Conservation (phyloP, 2,329 filamentous ascomycete species). For the Stachybotrys elegans region DNA sequence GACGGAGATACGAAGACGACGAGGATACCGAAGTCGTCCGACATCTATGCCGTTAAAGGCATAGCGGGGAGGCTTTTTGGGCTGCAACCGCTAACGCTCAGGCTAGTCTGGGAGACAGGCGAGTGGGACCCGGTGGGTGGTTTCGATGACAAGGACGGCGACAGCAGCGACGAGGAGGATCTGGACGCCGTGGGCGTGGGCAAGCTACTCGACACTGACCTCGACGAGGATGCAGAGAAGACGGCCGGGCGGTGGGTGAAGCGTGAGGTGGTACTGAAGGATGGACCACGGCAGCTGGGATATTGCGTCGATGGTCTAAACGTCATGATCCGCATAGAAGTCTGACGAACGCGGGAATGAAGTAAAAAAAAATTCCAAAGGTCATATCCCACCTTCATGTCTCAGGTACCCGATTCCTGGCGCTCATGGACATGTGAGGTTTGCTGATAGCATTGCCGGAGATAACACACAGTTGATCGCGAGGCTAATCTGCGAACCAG, state of each 20-base stretch:
- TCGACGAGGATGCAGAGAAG: slow-evolving; percentile 16
- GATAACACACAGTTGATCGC: no score
- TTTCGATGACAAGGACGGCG: slow-evolving; percentile 53
- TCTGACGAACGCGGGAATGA: no score
- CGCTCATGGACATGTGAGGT: no score
- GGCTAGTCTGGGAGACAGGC: slow-evolving; percentile 81
- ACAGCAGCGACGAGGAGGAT: slow-evolving; percentile 48
- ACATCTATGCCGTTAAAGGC: slow-evolving; percentile 78
- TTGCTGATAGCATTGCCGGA: no score
- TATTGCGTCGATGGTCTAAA: slow-evolving; percentile 75
- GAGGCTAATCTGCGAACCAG: no score
- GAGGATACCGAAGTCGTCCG: slow-evolving; percentile 68
- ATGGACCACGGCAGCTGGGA: slow-evolving; percentile 75
- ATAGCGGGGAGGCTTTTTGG: slow-evolving; percentile 68
- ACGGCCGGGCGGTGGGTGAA: slow-evolving; percentile 61
- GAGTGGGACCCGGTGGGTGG: slow-evolving; percentile 78
- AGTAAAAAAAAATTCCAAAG: no score
- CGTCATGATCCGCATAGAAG: slow-evolving; percentile 69
- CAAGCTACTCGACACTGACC: slow-evolving; percentile 14
- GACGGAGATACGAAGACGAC: slow-evolving; percentile 23
- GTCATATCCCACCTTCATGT: no score
- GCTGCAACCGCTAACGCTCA: slow-evolving; percentile 57
- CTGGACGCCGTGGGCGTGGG: slow-evolving; percentile 26
- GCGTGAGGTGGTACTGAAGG: slow-evolving; percentile 72
- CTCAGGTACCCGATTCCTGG: no score